Evolutionary conservation across 2,329 filamentous ascomycete genomes (phyloP), one percentile per base, ranked within the genome.

Genomic region (Westerdykella aurantiaca): DNA sequence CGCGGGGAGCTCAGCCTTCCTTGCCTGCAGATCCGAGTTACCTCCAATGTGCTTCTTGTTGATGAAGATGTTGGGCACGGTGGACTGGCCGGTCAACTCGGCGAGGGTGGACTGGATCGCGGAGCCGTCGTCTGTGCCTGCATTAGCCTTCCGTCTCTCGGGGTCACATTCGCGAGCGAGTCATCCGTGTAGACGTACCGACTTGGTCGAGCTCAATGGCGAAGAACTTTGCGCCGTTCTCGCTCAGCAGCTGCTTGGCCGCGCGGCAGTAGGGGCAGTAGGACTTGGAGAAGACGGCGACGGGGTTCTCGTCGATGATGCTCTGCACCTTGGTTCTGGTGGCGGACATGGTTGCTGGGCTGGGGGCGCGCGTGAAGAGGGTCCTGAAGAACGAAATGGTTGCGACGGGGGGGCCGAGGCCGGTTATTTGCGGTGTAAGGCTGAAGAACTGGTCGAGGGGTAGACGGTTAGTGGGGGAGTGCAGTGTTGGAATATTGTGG

Each of bases 11-110:
- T 94, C 66, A 11, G 49, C 52, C 69, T 79, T 80, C 70, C 77
- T 80, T 42, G 72, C 76, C 72, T 90, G 84, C 52, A 94, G 69
- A 58, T 93, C 91, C 18, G 88, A 95, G 80, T 97, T 97, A 56
- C 93, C 93, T 51, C 93, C 93, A 67, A 98, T 94, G 72, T 96
- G 91, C 75, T 94, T 75, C 74, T 89, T 74, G 58, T 73, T 74
- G 71, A 98, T 97, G 77, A 86, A 97, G 74, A 95, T 86, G 76
- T 97, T 97, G 60, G 93, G 93, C 5, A 98, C 93, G 60, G 87
- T 91, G 61, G 82, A 78, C 78, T 98, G 93, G 68, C 79, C 77
- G 45, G 82, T 88, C 60, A 97, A 80, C 52, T 91, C 79, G 56
- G 80, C 69, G 48, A 98, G 86, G 21, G 89, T 88, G 53, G 81